Conservation (phyloP, 2,329 filamentous ascomycete genomes). For the Furcasterigmium sp. region DNA sequence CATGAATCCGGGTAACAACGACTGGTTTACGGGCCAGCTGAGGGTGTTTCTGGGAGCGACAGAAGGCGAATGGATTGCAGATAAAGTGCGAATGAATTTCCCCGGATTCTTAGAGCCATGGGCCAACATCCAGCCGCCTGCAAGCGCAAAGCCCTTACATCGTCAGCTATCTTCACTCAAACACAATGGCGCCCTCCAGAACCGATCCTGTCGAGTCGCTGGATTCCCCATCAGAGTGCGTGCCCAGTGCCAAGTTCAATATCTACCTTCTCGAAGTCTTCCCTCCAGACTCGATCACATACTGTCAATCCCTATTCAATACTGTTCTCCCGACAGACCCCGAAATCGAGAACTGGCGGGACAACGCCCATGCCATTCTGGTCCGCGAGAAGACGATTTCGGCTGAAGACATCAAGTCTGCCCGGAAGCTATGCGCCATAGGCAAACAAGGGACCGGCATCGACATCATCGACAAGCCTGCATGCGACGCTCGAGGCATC, state of each 20-base stretch:
- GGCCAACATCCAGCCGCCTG: no score
- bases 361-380: background rate
- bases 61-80: no score
- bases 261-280: background rate
- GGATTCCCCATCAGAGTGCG: no score
- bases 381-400: background rate
- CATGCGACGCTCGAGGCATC: constrained; percentile 30
- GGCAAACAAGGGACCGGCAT: background rate
- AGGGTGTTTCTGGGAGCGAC: no score
- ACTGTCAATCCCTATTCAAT: background rate
- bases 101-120: no score
- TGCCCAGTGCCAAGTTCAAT: background rate
- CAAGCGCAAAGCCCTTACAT: no score
- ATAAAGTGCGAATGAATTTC: no score
- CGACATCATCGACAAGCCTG: constrained; percentile 11
- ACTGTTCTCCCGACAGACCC: background rate
- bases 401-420: constrained; percentile 4
- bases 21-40: no score
- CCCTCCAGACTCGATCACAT: background rate
- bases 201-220: background rate
- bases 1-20: no score
- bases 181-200: background rate
- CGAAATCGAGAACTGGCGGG: background rate
- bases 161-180: background rate
- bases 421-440: constrained; percentile 2